Conservation (phyloP, 148 eudicot species). For the Rhododendron mucronatum region DNA sequence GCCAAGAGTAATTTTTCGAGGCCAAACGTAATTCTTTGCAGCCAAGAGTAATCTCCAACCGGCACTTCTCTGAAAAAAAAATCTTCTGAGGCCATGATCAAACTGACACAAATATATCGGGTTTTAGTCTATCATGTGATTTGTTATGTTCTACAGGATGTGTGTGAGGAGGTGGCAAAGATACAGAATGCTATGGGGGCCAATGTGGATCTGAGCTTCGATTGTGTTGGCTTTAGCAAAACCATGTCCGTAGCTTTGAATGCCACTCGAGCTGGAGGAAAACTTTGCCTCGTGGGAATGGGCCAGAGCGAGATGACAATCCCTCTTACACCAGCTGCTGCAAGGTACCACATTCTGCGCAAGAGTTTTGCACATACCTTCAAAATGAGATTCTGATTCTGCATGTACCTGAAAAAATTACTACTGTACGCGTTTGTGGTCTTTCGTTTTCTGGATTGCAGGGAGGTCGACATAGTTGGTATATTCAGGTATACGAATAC, state of each 20-base stretch:
- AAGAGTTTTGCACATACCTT: background rate
- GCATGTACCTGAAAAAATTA: background rate
- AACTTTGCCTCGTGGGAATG: constrained; percentile 64
- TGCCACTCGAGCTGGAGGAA: constrained; percentile 57
- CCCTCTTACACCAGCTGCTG: constrained; percentile 64
- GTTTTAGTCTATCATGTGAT: background rate
- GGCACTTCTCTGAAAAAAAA: background rate
- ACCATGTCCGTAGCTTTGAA: constrained; percentile 56
- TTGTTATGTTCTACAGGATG: constrained; percentile 31
- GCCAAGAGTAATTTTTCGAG: no score
- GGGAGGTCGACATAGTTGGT: constrained; percentile 66
- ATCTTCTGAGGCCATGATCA: background rate
- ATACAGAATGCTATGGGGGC: constrained; percentile 42
- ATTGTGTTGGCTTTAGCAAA: constrained; percentile 68
- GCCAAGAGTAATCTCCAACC: no score
- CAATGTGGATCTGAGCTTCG: constrained; percentile 49
- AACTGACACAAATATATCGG: background rate
- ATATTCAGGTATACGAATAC: constrained; percentile 69
- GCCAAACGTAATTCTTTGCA: no score
- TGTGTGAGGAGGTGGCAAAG: constrained; percentile 32
- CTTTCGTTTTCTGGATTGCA: constrained; percentile 7
- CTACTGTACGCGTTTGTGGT: background rate
- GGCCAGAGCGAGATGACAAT: constrained; percentile 56
- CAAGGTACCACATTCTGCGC: constrained; percentile 32
- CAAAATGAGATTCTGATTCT: background rate